These are phyloP conservation scores for Eutypa lata DNA, from an alignment of 2,329 filamentous ascomycete species.

Conservation along the genomic window DNA sequence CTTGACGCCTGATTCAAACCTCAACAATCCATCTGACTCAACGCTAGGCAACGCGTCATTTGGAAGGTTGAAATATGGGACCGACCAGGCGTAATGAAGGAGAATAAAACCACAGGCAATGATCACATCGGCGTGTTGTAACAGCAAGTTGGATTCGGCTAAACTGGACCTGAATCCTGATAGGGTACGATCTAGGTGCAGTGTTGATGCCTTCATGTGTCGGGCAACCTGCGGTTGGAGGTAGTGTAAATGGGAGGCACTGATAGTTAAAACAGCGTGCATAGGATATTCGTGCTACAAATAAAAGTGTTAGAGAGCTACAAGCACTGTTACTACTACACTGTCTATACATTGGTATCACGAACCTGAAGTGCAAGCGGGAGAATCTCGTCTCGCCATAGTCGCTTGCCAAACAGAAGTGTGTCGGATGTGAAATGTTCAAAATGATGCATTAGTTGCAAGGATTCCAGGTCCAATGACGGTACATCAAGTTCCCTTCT, in stretches of 20 bases:
- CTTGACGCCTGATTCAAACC: constrained; percentile 5
- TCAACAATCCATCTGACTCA: constrained; percentile 2
- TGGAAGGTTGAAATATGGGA: constrained; percentile 2
- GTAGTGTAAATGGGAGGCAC: constrained; percentile 2
- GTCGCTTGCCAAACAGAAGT: not conserved
- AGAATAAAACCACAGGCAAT: constrained; percentile 7
- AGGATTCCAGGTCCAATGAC: not conserved
- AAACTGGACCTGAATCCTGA: constrained; percentile 2
- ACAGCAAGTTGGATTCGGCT: not conserved
- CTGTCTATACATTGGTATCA: not conserved
- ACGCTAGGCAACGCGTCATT: constrained; percentile 1
- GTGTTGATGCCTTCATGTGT: not conserved
- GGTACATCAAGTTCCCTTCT: no score
- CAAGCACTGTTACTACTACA: not conserved
- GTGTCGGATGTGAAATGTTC: constrained; percentile 5
- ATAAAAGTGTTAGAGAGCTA: not conserved
- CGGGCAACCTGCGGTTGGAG: constrained; percentile 1
- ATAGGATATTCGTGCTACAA: constrained; percentile 29
- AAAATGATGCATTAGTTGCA: constrained; percentile 7
- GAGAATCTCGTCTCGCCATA: constrained; percentile 2
- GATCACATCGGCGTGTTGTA: constrained; percentile 2
- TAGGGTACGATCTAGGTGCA: constrained; percentile 4
- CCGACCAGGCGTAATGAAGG: constrained; percentile 7
- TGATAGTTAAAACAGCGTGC: constrained; percentile 2
- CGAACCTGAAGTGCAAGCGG: constrained; percentile 5